Percentiles rank a stretch among this genome's conserved stretches.
Conservation (phyloP, 306 rosid genomes). For the Chamaecrista fasciculata region DNA sequence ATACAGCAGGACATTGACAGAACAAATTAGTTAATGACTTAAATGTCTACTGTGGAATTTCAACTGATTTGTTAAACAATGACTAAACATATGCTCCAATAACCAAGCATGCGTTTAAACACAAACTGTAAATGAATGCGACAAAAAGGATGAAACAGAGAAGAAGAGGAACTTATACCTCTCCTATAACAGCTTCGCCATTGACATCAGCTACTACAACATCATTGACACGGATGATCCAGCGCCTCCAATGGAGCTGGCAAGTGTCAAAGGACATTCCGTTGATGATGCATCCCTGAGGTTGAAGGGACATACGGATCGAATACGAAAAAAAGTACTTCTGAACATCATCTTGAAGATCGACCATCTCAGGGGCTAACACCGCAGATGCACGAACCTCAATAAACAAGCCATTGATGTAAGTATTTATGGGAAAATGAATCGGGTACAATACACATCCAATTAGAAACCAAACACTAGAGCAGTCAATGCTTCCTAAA, state of each 20-base stretch:
- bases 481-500: background rate
- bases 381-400: slow-evolving; percentile 85
- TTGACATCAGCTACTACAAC: slow-evolving; percentile 40
- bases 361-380: slow-evolving; percentile 59
- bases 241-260: slow-evolving; percentile 72
- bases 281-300: slow-evolving; percentile 61
- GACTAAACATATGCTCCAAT: background rate
- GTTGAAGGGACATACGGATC: slow-evolving; percentile 74
- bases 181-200: slow-evolving; percentile 81
- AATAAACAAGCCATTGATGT: slow-evolving; percentile 23
- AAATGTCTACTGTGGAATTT: slow-evolving; percentile 8
- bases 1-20: background rate
- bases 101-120: slow-evolving; percentile 3
- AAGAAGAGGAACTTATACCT: slow-evolving; percentile 42
- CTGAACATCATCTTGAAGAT: slow-evolving; percentile 31
- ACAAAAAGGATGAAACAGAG: background rate
- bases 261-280: slow-evolving; percentile 65
- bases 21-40: slow-evolving; percentile 13
- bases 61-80: slow-evolving; percentile 2
- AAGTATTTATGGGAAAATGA: slow-evolving; percentile 27
- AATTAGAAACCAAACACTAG: background rate
- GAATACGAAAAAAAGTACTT: slow-evolving; percentile 70
- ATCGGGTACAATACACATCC: background rate
- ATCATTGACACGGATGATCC: slow-evolving; percentile 67
- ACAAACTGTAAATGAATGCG: background rate